These are phyloP conservation scores for Fusarium euwallaceae DNA, from an alignment of 2,329 filamentous ascomycete species.

Conservation along the genomic window DNA sequence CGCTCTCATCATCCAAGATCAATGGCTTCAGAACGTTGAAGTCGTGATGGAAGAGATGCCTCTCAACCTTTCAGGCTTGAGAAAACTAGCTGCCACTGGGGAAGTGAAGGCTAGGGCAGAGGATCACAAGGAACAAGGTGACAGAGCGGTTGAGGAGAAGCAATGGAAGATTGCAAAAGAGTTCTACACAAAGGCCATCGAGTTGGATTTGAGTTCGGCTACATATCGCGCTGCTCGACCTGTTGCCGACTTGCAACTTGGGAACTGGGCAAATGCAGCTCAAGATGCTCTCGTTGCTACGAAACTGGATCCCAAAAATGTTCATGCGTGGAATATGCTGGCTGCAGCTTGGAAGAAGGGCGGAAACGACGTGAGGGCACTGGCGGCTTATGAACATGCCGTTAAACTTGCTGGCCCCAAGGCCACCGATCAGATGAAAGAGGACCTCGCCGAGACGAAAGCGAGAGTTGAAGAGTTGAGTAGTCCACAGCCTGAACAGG, in stretches of 20 bases:
- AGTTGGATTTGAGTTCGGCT: conserved; percentile 5
- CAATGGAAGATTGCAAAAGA: conserved; percentile 8
- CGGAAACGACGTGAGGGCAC: neutral
- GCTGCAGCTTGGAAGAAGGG: neutral
- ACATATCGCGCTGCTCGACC: conserved; percentile 2
- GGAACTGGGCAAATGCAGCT: conserved; percentile 2
- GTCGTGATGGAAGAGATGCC: conserved; percentile 8
- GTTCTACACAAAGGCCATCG: conserved; percentile 8
- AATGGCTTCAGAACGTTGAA: conserved; percentile 7
- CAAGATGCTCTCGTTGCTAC: conserved; percentile 4
- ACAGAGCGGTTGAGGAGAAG: neutral
- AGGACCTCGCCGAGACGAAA: neutral
- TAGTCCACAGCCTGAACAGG: neutral
- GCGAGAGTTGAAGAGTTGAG: neutral
- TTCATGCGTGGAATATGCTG: conserved; percentile 4
- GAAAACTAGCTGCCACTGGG: neutral
- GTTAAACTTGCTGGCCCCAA: neutral
- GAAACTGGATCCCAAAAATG: neutral
- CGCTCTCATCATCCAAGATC: conserved; percentile 9
- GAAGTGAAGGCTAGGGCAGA: conserved; percentile 2
- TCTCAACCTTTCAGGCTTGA: neutral
- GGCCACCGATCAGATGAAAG: neutral
- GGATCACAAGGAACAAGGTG: neutral
- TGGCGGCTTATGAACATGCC: conserved; percentile 5
- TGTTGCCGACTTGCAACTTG: neutral